A percentile compares a stretch with the other conserved stretches of the same genome.
Evolutionary conservation across 306 rosid species (phyloP).

Genomic region (Datisca glomerata): DNA sequence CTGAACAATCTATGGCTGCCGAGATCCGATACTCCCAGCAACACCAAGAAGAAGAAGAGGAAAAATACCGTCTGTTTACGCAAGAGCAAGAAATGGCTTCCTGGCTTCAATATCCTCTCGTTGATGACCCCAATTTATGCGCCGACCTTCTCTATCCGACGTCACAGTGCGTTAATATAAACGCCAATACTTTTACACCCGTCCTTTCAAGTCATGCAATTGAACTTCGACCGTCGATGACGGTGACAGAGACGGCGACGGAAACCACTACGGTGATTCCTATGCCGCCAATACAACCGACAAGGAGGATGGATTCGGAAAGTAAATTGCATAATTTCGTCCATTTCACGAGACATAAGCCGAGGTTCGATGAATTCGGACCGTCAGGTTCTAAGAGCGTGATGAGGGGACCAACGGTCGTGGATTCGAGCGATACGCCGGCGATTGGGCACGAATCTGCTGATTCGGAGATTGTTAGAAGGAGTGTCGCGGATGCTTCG

Average conservation of each 20-base stretch:
- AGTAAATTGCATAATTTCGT: constrained; percentile 22
- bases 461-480: constrained; percentile 18
- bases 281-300: constrained; percentile 34
- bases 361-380: constrained; percentile 16
- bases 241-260: not conserved
- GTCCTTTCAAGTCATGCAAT: constrained; percentile 6
- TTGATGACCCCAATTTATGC: too few species aligned
- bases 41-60: constrained; percentile 4
- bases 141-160: too few species aligned
- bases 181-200: constrained; percentile 7
- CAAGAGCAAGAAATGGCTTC: too few species aligned
- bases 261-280: not conserved
- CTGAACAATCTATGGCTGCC: constrained; percentile 14
- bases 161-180: too few species aligned
- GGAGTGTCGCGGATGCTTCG: constrained; percentile 10
- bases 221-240: constrained; percentile 17
- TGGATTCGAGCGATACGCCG: constrained; percentile 45
- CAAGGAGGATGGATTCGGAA: constrained; percentile 16
- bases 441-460: constrained; percentile 8
- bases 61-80: too few species aligned
- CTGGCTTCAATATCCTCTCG: too few species aligned
- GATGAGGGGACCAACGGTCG: constrained; percentile 30
- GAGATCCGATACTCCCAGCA: constrained; percentile 20
- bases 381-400: constrained; percentile 25
- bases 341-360: constrained; percentile 22